Evolutionary conservation across 2,329 filamentous ascomycete species (phyloP).

Genomic region (Penicillium carneum): DNA sequence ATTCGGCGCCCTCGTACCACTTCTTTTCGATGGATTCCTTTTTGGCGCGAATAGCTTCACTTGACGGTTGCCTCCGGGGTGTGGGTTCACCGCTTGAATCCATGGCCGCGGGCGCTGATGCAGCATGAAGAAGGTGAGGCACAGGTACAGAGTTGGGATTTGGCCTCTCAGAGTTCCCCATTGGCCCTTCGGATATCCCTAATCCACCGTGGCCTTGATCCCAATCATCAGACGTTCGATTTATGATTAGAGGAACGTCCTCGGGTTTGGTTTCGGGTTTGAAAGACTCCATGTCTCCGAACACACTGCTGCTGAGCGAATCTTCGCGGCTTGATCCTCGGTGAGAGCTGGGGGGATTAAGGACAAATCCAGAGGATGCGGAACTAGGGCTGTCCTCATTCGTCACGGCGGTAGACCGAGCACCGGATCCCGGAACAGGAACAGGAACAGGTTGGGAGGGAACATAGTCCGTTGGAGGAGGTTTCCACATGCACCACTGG

Average conservation of each 20-base stretch:
- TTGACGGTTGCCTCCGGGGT: slow-evolving; percentile 70
- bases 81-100: slow-evolving; percentile 58
- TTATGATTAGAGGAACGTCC: slow-evolving; percentile 77
- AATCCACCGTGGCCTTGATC: slow-evolving; percentile 70
- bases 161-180: slow-evolving; percentile 27
- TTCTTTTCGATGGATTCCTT: slow-evolving; percentile 77
- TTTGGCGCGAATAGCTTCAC: slow-evolving; percentile 76
- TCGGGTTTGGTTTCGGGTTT: slow-evolving; percentile 79
- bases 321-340: slow-evolving; percentile 82
- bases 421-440: slow-evolving; percentile 66
- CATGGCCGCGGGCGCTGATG: slow-evolving; percentile 70
- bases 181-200: slow-evolving; percentile 72
- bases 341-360: slow-evolving; percentile 76
- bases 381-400: slow-evolving; percentile 84
- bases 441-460: slow-evolving; percentile 64
- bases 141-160: slow-evolving; percentile 50
- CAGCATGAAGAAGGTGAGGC: slow-evolving; percentile 65
- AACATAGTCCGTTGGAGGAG: slow-evolving; percentile 67
- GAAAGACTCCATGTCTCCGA: slow-evolving; percentile 82
- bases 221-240: slow-evolving; percentile 79
- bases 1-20: slow-evolving; percentile 77
- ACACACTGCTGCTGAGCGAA: slow-evolving; percentile 81
- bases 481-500: slow-evolving; percentile 90
- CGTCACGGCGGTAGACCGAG: slow-evolving; percentile 69
- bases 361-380: slow-evolving; percentile 75